Base-by-base conservation (phyloP, 2,329 filamentous ascomycete species). In the Myrmaecium sp. region DNA sequence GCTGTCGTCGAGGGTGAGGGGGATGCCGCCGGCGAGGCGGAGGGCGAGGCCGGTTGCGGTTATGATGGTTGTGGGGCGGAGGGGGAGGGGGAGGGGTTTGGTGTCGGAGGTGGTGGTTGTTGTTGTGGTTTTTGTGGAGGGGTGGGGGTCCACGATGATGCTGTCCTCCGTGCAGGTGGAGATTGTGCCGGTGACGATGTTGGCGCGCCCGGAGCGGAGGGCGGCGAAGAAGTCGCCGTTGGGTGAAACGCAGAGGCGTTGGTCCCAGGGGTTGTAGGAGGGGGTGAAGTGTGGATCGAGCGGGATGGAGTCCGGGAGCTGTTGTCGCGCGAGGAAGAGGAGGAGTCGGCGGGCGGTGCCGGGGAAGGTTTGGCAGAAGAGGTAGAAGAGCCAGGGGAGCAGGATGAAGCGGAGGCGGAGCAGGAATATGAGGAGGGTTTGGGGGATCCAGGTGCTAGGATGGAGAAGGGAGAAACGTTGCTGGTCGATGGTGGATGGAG, bases 191-290 rank as follows among this genome's bases (percentile, higher is more conserved):
- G 68, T 71, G 12, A 59, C 59, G n/a, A 73, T 51, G 23, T 56
- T 50, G 1, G 61, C 62, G 29, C 58, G 60, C 17, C 64, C 66
- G 1, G 49, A 41, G 10, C 56, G 54, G 11, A 72, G 51, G 17
- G 54, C 50, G 13, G 56, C 43, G 52, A 66, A 72, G 44, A 70
- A 70, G 40, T 72, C 68, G 12, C 62, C 64, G 29, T 69, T 60
- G 0, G 65, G 64, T n/a, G 54, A 73, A 32, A 81, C 55, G 40
- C 81, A 89, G 5, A 89, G 54, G 0, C 82, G 68, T 46, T 91
- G 80, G 29, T 82, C 64, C 61, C 78, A 63, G 2, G 58, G 58
- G 29, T 56, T 54, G 43, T 63, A 63, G 8, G 35, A 40, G 1
- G 59, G 59, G 4, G 54, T 52, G 42, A 63, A 60, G 35, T 61